These are phyloP conservation scores for Suillus hirtellus DNA, from an alignment of 768 basidiomycete species.

Conservation along the genomic window DNA sequence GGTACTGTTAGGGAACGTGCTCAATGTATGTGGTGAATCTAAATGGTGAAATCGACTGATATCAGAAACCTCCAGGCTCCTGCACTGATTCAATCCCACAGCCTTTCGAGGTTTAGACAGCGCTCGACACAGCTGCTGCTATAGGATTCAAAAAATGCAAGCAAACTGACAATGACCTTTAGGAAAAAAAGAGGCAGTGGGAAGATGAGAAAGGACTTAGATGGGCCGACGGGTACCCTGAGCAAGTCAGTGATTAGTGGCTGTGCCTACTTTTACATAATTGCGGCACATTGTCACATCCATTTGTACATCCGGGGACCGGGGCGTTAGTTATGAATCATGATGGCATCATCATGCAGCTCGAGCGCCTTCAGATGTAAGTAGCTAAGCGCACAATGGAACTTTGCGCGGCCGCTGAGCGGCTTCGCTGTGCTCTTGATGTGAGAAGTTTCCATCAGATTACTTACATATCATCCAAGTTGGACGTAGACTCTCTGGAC, in stretches of 20 bases:
- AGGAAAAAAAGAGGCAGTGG: constrained; percentile 13
- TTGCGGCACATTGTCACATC: not conserved
- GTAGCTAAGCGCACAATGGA: not conserved
- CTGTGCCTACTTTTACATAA: constrained; percentile 16
- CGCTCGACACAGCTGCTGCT: not conserved
- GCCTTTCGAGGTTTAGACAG: not conserved
- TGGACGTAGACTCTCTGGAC: not conserved
- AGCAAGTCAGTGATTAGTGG: constrained; percentile 23
- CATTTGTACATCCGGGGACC: not conserved
- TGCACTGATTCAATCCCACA: constrained; percentile 2
- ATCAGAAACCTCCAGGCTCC: not conserved
- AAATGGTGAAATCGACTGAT: not conserved
- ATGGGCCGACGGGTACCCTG: constrained; percentile 11
- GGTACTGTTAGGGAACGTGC: not conserved
- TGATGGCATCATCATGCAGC: not conserved
- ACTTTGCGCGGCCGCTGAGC: not conserved
- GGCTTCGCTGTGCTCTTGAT: not conserved
- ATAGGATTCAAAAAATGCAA: not conserved
- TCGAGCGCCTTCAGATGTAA: not conserved
- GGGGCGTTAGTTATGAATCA: not conserved
- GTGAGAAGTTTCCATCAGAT: not conserved
- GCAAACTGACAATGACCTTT: not conserved
- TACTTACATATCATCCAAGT: not conserved
- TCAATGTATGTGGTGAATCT: not conserved
- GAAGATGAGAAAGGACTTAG: constrained; percentile 21